A percentile compares a stretch with the other conserved stretches of the same genome.
Evolutionary conservation across 805 yeast genomes (phyloP).

Genomic region (Starmerella tilneyi): DNA sequence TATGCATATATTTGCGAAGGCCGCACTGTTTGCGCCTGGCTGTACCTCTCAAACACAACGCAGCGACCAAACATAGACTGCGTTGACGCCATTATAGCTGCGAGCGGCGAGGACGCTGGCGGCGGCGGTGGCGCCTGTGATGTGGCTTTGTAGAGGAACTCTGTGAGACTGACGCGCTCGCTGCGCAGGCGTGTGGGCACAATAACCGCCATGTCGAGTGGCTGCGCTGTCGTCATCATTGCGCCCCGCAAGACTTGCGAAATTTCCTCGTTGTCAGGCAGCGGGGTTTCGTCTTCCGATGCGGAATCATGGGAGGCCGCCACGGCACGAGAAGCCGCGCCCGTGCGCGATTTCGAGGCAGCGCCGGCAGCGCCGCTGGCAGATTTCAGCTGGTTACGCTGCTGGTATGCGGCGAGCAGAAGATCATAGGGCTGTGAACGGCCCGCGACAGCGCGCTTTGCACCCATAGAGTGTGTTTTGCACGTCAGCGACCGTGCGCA

Average conservation of each 20-base stretch:
- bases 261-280: slow-evolving; percentile 83
- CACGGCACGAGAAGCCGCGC: background rate
- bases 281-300: slow-evolving; percentile 31
- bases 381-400: slow-evolving; percentile 77
- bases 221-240: slow-evolving; percentile 64
- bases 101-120: slow-evolving; percentile 24
- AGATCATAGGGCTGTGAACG: slow-evolving; percentile 87
- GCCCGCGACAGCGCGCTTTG: slow-evolving; percentile 88
- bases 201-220: slow-evolving; percentile 52
- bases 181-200: slow-evolving; percentile 61
- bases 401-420: slow-evolving; percentile 80
- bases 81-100: slow-evolving; percentile 28
- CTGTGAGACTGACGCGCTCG: slow-evolving; percentile 68
- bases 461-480: slow-evolving; percentile 97
- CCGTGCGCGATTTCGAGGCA: slow-evolving; percentile 10
- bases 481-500: slow-evolving; percentile 94
- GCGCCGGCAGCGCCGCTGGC: slow-evolving; percentile 35
- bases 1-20: slow-evolving; percentile 25
- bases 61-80: slow-evolving; percentile 31
- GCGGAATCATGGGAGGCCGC: slow-evolving; percentile 22
- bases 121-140: slow-evolving; percentile 43
- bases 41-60: slow-evolving; percentile 28
- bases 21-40: slow-evolving; percentile 27
- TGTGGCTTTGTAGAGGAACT: slow-evolving; percentile 73
- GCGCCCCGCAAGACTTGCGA: slow-evolving; percentile 81